Evolutionary conservation across 2,329 filamentous ascomycete species (phyloP).

Genomic region (Clonostachys sp.): DNA sequence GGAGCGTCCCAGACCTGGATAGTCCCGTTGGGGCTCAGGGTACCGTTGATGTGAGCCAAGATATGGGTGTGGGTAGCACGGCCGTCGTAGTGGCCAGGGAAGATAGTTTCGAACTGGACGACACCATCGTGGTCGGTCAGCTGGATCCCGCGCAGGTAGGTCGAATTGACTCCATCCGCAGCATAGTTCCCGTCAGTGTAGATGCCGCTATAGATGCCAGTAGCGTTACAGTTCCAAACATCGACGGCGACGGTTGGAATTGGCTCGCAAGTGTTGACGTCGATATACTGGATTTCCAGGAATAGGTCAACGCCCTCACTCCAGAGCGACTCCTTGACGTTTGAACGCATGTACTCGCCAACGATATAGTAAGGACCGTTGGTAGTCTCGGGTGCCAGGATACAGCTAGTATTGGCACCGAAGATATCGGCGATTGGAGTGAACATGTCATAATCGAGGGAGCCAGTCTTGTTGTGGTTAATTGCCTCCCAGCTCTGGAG

Average conservation of each 20-base stretch:
- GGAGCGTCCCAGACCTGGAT: too few relatives aligned
- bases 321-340: too few relatives aligned
- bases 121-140: constrained; percentile 34
- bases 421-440: too few relatives aligned
- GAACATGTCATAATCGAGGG: too few relatives aligned
- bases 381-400: too few relatives aligned
- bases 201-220: constrained; percentile 37
- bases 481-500: too few relatives aligned
- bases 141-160: constrained; percentile 25
- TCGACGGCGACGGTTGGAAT: constrained; percentile 31
- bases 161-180: constrained; percentile 23
- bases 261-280: constrained; percentile 32
- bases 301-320: constrained; percentile 27
- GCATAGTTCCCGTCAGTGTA: constrained; percentile 30
- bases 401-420: too few relatives aligned
- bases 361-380: too few relatives aligned
- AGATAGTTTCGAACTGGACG: constrained; percentile 34
- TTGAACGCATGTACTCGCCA: too few relatives aligned
- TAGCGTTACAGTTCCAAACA: constrained; percentile 38
- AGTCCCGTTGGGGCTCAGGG: constrained; percentile 4
- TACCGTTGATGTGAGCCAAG: constrained; percentile 28
- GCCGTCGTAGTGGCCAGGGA: constrained; percentile 36
- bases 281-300: constrained; percentile 24
- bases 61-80: constrained; percentile 43
- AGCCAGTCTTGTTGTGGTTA: too few relatives aligned